Evolutionary conservation across 192 early-diverging fungal genomes (phyloP), one percentile per base, ranked within the genome.

Genomic region (Glomus cerebriforme): DNA sequence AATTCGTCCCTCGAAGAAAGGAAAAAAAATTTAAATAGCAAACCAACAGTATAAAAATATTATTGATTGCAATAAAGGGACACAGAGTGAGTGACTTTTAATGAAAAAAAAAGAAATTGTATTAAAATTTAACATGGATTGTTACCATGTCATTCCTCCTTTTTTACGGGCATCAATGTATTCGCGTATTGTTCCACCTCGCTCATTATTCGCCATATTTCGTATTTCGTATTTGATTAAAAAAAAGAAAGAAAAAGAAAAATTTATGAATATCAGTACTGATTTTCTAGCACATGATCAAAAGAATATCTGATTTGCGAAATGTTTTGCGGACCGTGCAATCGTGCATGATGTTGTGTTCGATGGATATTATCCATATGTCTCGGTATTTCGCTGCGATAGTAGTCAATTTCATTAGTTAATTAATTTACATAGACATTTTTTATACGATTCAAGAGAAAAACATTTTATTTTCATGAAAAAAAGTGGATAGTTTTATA

Each of bases 81-180:
- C 62, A 27, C 8, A 71, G 24, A 71, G 15, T 35, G n/a, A 71
- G 24, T 22, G 12, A 27, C 34, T 10, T n/a, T 39, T 9, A 37
- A 66, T 15, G 29, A 66, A 66, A 39, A 39, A 10, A 63, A 63
- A 29, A 27, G 7, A 24, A 26, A 63, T n/a, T n/a, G n/a, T n/a
- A n/a, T n/a, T n/a, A n/a, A n/a, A n/a, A n/a, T n/a, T n/a, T n/a
- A 29, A 26, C 12, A 47, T 35, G 32, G 22, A 31, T n/a, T n/a
- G 7, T 71, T 71, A 71, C 69, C 69, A 71, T 26, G 39, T 71
- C 69, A 71, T 71, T 43, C 69, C 43, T 13, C 24, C 69, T 47
- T 71, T 71, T 71, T 71, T 71, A 49, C 69, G 69, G 49, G 69
- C 69, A 26, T 71, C 69, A 27, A 71, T 71, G 39, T 71, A 71